A percentile compares a stretch with the other conserved stretches of the same genome.
Conservation (phyloP, 257 asterid species). For the Fraxinus cuspidata region DNA sequence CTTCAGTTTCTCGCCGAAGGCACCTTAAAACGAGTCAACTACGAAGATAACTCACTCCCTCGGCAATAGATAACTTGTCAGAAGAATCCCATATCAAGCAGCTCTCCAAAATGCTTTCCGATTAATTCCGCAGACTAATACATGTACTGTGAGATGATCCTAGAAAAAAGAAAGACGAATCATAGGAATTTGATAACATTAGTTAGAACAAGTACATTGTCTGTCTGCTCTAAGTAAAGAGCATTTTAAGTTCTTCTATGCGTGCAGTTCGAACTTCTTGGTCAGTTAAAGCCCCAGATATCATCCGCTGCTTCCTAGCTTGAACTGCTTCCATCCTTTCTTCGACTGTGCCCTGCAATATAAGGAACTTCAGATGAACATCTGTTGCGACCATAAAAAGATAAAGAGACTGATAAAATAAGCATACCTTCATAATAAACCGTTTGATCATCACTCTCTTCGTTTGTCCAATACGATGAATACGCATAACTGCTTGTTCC, state of each 20-base stretch:
- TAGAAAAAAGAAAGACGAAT: constrained; percentile 8
- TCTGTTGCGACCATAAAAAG: not conserved
- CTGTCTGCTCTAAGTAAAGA: constrained; percentile 58
- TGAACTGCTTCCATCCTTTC: constrained; percentile 98
- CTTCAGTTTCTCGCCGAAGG: not conserved
- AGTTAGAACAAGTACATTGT: not conserved
- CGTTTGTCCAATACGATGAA: constrained; percentile 97
- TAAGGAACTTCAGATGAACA: constrained; percentile 18
- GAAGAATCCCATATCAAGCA: not conserved
- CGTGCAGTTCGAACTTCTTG: constrained; percentile 97
- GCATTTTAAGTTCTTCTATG: constrained; percentile 90
- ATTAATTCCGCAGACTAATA: too few relatives aligned
- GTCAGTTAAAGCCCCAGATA: constrained; percentile 92
- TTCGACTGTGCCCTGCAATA: constrained; percentile 82
- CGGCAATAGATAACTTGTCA: not conserved
- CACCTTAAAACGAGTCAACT: not conserved
- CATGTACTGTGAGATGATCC: too few relatives aligned
- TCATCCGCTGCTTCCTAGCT: constrained; percentile 90
- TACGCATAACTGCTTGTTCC: constrained; percentile 99
- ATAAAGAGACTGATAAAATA: not conserved
- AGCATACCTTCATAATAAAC: constrained; percentile 77
- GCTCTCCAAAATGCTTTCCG: not conserved
- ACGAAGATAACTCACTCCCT: not conserved
- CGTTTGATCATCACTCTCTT: constrained; percentile 70
- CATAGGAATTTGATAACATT: constrained; percentile 11